Evolutionary conservation across 164 flowering plant genomes (phyloP).

Genomic region (Paratinospora sagittata): DNA sequence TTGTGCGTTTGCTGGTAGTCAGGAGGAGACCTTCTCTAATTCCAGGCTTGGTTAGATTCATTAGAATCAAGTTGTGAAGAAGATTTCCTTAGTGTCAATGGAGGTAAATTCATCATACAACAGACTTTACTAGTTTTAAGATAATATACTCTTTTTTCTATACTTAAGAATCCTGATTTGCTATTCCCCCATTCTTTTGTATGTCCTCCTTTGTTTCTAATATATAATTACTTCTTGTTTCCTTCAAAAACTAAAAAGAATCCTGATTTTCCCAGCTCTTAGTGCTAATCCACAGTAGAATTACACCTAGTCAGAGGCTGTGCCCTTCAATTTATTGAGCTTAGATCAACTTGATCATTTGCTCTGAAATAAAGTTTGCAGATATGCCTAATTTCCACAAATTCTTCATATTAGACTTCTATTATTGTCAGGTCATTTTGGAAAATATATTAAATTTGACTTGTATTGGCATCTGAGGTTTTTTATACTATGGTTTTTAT

Average conservation of each 20-base stretch:
- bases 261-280: too few relatives aligned
- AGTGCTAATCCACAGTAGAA: too few relatives aligned
- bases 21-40: conserved; percentile 76
- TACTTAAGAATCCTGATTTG: too few relatives aligned
- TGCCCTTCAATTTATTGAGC: not conserved
- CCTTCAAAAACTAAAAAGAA: too few relatives aligned
- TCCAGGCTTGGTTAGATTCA: conserved; percentile 74
- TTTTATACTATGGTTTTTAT: conserved; percentile 8
- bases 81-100: conserved; percentile 79
- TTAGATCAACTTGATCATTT: not conserved
- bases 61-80: conserved; percentile 93
- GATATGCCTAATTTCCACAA: not conserved
- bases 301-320: not conserved
- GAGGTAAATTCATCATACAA: conserved; percentile 42
- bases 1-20: conserved; percentile 49
- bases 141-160: not conserved
- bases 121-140: not conserved
- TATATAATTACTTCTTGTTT: too few relatives aligned
- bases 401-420: not conserved
- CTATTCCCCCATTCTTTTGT: too few relatives aligned
- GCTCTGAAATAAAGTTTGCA: not conserved
- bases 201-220: too few relatives aligned
- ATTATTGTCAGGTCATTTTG: not conserved
- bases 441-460: too few relatives aligned
- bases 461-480: too few relatives aligned